Evolutionary conservation across 2,329 filamentous ascomycete genomes (phyloP).

Genomic region (Colletotrichum trifolii): DNA sequence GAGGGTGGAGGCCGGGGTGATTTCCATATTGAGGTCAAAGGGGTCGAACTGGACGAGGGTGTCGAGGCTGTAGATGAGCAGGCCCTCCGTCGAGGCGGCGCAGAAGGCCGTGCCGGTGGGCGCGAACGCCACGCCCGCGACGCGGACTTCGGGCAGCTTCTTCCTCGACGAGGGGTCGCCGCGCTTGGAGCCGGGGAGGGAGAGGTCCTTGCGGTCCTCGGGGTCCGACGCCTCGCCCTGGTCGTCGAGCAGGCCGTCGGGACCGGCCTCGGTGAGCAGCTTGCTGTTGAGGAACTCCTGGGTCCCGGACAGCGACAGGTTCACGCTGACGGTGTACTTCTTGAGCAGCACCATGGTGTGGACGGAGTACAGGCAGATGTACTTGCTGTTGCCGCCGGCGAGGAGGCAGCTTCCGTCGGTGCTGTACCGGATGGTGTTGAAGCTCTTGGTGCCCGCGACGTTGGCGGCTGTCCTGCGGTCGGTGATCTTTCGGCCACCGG

Average conservation of each 20-base stretch:
- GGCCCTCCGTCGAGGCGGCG: constrained; percentile 91
- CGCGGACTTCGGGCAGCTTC: constrained; percentile 83
- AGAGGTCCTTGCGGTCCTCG: constrained; percentile 83
- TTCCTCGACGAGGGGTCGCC: constrained; percentile 86
- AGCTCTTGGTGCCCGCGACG: constrained; percentile 88
- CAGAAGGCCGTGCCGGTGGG: constrained; percentile 92
- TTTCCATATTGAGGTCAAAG: constrained; percentile 93
- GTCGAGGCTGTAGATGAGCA: constrained; percentile 94
- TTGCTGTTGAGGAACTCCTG: constrained; percentile 97
- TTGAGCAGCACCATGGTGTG: constrained; percentile 90
- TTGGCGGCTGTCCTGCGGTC: constrained; percentile 94
- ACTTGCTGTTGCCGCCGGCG: constrained; percentile 96
- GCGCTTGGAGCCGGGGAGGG: constrained; percentile 86
- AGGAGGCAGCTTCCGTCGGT: constrained; percentile 91
- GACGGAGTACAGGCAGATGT: constrained; percentile 97
- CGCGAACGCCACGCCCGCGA: constrained; percentile 86
- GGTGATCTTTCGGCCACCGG: constrained; percentile 87
- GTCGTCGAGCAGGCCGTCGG: constrained; percentile 85
- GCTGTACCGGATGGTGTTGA: constrained; percentile 89
- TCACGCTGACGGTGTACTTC: constrained; percentile 95
- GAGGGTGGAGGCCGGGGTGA: constrained; percentile 89
- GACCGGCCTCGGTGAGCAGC: constrained; percentile 89
- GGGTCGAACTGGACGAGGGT: constrained; percentile 88
- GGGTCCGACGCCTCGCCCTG: constrained; percentile 89
- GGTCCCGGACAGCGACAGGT: constrained; percentile 94